Conservation (phyloP, 192 early-diverging fungal genomes). For the Chytriomyces hyalinus region DNA sequence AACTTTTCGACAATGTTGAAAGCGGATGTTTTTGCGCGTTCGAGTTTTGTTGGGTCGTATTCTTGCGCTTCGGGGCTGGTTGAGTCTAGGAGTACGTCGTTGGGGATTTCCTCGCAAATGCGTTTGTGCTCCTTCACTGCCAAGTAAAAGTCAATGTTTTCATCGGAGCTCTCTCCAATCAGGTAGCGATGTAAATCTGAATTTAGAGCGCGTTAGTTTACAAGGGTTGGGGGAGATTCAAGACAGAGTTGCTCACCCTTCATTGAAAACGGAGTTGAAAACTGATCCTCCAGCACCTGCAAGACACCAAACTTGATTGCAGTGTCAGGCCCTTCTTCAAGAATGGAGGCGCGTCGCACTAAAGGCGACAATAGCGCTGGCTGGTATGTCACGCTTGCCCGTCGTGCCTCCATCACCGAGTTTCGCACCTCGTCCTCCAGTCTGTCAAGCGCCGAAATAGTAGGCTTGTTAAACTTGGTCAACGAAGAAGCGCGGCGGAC, state of each 20-base stretch:
- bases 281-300: conserved; percentile 25
- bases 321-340: neutral
- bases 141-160: conserved; percentile 28
- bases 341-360: neutral
- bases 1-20: conserved; percentile 23
- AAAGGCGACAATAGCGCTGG: neutral
- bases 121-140: conserved; percentile 12
- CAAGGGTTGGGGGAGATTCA: neutral
- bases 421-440: neutral
- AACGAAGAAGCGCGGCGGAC: neutral
- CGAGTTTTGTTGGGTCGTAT: neutral
- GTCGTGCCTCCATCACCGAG: neutral
- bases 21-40: neutral
- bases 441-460: neutral
- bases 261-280: conserved; percentile 24
- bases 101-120: conserved; percentile 19
- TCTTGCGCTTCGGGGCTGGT: neutral
- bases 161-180: conserved; percentile 16
- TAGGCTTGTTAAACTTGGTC: neutral
- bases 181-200: conserved; percentile 25
- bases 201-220: neutral
- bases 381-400: neutral
- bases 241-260: conserved; percentile 5
- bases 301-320: conserved; percentile 28
- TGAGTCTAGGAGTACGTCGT: neutral